These are phyloP conservation scores for Penicillium vulpinum DNA, from an alignment of 2,329 filamentous ascomycete species.

Conservation along the genomic window DNA sequence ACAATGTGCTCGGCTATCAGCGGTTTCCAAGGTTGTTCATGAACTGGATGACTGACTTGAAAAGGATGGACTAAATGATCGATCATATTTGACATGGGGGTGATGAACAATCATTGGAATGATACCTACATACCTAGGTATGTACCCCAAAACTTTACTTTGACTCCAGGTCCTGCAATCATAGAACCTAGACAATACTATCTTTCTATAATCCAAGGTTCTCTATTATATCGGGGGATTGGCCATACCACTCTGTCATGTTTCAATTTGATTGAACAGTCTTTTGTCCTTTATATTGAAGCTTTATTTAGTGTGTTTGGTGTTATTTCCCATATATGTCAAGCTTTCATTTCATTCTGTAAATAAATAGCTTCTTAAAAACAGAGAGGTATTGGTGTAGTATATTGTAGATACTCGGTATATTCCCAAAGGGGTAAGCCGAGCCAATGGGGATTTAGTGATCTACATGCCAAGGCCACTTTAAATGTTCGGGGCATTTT, in stretches of 20 bases:
- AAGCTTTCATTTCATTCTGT: not conserved
- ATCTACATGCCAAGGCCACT: slow-evolving; percentile 9
- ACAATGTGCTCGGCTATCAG: not conserved
- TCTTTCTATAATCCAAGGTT: not conserved
- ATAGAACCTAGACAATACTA: not conserved
- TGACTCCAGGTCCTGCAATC: not conserved
- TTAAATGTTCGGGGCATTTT: not conserved
- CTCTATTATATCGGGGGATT: not conserved
- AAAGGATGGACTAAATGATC: not conserved
- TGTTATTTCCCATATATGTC: not conserved
- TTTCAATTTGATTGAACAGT: not conserved
- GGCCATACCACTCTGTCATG: not conserved
- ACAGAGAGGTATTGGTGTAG: not conserved
- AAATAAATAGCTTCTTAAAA: not conserved
- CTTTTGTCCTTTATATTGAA: not conserved
- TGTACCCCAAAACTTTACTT: not conserved
- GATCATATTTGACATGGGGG: not conserved
- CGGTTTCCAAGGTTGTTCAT: not conserved
- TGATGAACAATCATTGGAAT: not conserved
- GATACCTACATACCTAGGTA: too few relatives aligned
- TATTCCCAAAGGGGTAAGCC: not conserved
- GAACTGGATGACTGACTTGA: not conserved
- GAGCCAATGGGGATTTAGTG: not conserved
- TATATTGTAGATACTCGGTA: not conserved
- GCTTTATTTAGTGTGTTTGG: not conserved